phyloP scores from a whole-genome alignment of 1,284 basidiomycete genomes.

The Tilletiopsis washingtonensis region DNA sequence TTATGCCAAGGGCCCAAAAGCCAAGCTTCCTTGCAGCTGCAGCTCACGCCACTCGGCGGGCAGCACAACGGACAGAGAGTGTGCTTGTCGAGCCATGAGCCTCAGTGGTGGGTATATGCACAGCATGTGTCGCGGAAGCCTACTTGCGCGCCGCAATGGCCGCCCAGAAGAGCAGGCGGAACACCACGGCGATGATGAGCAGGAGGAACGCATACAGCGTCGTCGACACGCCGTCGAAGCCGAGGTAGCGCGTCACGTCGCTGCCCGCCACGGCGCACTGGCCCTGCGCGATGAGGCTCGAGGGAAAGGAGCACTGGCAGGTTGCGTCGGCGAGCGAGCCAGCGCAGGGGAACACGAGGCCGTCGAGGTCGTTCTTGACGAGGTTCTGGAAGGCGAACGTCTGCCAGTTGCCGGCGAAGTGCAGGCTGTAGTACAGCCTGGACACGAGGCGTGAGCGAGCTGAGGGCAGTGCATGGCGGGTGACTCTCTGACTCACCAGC shows the following conservation, averaged over 20 bases:
- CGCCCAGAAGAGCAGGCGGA: neutral
- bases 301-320: slow-evolving; percentile 13
- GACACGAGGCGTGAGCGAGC: slow-evolving; percentile 13
- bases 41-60: too few species aligned
- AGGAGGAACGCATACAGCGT: slow-evolving; percentile 42
- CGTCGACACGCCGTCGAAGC: slow-evolving; percentile 21
- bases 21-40: too few species aligned
- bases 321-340: slow-evolving; percentile 31
- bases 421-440: slow-evolving; percentile 4
- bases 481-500: slow-evolving; percentile 58
- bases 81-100: too few species aligned
- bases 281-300: too few species aligned
- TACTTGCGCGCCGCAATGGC: neutral
- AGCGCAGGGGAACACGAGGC: slow-evolving; percentile 52
- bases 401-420: slow-evolving; percentile 48
- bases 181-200: slow-evolving; percentile 14
- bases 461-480: slow-evolving; percentile 51
- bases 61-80: too few species aligned
- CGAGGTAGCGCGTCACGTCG: slow-evolving; percentile 23
- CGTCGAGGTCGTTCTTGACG: slow-evolving; percentile 54
- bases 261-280: too few species aligned
- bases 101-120: too few species aligned
- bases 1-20: too few species aligned
- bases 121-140: too few species aligned
- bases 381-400: slow-evolving; percentile 52